phyloP scores from a whole-genome alignment of 257 asterid genomes.

The Lantana camara region DNA sequence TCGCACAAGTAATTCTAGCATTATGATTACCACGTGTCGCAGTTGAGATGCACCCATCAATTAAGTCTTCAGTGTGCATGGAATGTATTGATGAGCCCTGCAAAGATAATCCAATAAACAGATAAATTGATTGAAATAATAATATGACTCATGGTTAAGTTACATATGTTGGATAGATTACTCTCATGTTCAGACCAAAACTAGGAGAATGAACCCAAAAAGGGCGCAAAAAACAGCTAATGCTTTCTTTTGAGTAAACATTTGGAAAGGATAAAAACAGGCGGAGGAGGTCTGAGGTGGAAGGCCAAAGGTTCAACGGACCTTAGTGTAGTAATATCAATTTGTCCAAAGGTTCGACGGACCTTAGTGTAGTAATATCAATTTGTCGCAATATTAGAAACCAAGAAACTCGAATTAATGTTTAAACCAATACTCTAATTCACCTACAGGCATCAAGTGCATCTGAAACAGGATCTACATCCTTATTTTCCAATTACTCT shows the following conservation, averaged over 20 bases:
- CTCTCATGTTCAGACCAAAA: not conserved
- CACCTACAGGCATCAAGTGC: constrained; percentile 3
- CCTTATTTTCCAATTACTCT: constrained; percentile 2
- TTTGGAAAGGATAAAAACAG: too few relatives aligned
- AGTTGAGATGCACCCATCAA: constrained; percentile 30
- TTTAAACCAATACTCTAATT: not conserved
- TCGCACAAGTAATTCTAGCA: constrained; percentile 73
- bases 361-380: too few relatives aligned
- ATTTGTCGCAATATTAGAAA: too few relatives aligned
- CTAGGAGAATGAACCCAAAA: not conserved
- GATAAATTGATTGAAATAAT: constrained; percentile 6
- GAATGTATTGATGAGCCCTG: constrained; percentile 57
- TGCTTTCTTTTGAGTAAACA: not conserved
- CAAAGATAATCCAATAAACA: constrained; percentile 30
- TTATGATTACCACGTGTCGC: constrained; percentile 49
- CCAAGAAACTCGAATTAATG: not conserved
- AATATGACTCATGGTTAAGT: constrained; percentile 1
- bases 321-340: not conserved
- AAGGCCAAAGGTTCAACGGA: not conserved
- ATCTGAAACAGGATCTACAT: not conserved
- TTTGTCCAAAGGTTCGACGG: not conserved
- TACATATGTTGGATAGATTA: not conserved
- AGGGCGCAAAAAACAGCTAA: not conserved
- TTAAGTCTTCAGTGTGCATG: constrained; percentile 32
- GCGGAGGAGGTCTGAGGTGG: constrained; percentile 15